phyloP scores from a whole-genome alignment of 306 rosid genomes.

The Chamaecrista fasciculata region DNA sequence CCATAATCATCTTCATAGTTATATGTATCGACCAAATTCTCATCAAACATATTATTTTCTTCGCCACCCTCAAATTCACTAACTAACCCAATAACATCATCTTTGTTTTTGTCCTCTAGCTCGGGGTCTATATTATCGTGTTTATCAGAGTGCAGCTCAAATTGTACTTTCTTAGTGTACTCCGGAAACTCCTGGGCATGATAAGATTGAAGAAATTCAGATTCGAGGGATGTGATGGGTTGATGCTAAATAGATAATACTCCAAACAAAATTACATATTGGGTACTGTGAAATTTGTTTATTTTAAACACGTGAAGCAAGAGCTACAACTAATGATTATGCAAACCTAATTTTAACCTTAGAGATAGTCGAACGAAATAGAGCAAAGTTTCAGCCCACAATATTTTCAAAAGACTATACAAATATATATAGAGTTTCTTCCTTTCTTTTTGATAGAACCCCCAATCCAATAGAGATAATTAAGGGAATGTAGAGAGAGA shows the following conservation, averaged over 20 bases:
- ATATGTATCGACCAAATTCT: slow-evolving; percentile 22
- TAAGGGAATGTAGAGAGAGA: too few species aligned
- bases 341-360: too few species aligned
- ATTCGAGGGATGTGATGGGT: too few species aligned
- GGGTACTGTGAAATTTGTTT: too few species aligned
- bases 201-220: not conserved
- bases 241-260: too few species aligned
- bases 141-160: slow-evolving; percentile 25
- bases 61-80: slow-evolving; percentile 15
- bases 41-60: slow-evolving; percentile 23
- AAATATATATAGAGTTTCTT: too few species aligned
- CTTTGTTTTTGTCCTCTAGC: slow-evolving; percentile 15
- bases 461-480: too few species aligned
- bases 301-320: too few species aligned
- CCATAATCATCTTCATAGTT: slow-evolving; percentile 18
- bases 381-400: slow-evolving; percentile 10
- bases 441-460: too few species aligned
- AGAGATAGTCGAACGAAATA: too few species aligned
- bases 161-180: slow-evolving; percentile 32
- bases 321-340: too few species aligned
- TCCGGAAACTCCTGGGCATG: slow-evolving; percentile 20
- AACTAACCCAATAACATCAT: slow-evolving; percentile 1
- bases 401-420: not conserved
- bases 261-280: too few species aligned
- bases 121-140: slow-evolving; percentile 10